Evolutionary conservation across 1,284 basidiomycete genomes (phyloP), one percentile per base, ranked within the genome.

Genomic region (Cryptococcus wingfieldii): DNA sequence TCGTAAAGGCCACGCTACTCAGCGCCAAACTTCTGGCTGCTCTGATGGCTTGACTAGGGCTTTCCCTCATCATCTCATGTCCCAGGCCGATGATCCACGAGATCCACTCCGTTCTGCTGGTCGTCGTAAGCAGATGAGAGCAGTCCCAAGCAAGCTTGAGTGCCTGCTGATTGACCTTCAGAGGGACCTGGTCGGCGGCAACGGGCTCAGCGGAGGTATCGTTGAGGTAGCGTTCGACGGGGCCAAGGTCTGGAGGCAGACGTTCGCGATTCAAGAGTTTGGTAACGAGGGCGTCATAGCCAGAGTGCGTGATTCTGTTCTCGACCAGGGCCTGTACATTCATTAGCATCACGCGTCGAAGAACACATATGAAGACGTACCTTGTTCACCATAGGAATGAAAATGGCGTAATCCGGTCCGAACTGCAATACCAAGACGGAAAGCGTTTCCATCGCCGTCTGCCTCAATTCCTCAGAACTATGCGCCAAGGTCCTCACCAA

Each of bases 81-180:
- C 92, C 88, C 13, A 98, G 82, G 19, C 89, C 83, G 65, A 91
- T 90, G 79, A 97, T 87, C 96, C 96, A 99, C 50, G 95, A 92
- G 27, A 84, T 80, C 96, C 96, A 99, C 67, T 98, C 95, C 53
- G 95, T 90, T 56, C 83, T 83, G 60, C 85, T 83, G 54, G 95
- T 90, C 56, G 83, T 83, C 59, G 85, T 83, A 14, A 83, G 81
- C 8, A 93, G 82, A 60, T 85, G 83, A 3, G 90, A 89, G 3
- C 87, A 86, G 68, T 98, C 94, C 95, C 96, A 99, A 0, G 94
- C 93, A 65, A 91, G 87, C 77, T 97, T 98, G 55, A 99, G 83
- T 76, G 97, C 92, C 69, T 96, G 92, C 75, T 98, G 96, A 72
- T 99, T 98, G 53, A 98, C 94, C 0, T 87, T 84, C 78, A 98